These are phyloP conservation scores for Ocimum tenuiflorum DNA, from an alignment of 257 asterid species.

Conservation along the genomic window DNA sequence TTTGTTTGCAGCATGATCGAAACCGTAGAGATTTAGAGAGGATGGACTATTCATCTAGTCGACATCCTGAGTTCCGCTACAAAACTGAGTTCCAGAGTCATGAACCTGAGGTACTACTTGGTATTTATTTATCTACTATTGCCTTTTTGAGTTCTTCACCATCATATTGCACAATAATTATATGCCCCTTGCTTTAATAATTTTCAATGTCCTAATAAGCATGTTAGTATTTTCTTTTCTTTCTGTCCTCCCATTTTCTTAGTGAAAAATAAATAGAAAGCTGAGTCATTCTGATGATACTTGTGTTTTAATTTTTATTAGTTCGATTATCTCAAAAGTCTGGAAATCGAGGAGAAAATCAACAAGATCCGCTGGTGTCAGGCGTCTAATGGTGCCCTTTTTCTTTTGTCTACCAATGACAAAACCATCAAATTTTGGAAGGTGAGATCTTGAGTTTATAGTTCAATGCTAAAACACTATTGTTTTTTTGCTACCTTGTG, in stretches of 20 bases:
- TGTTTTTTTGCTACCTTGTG: conserved; percentile 1
- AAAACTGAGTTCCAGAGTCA: conserved; percentile 92
- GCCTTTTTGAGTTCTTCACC: neutral
- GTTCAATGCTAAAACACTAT: conserved; percentile 2
- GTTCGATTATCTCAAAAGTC: conserved; percentile 81
- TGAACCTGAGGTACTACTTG: conserved; percentile 72
- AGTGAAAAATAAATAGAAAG: neutral
- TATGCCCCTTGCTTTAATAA: neutral
- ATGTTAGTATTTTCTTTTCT: conserved; percentile 8
- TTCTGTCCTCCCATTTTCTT: neutral
- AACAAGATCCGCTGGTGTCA: conserved; percentile 89
- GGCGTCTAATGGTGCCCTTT: conserved; percentile 62
- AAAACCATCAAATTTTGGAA: conserved; percentile 80
- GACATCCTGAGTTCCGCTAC: conserved; percentile 83
- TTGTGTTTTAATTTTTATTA: conserved; percentile 31
- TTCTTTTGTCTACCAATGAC: conserved; percentile 76
- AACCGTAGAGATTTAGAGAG: conserved; percentile 64
- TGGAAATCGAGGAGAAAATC: conserved; percentile 88
- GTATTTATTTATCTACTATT: neutral
- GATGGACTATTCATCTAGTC: conserved; percentile 47
- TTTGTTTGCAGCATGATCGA: conserved; percentile 46
- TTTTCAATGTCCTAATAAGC: neutral
- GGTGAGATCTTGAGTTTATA: conserved; percentile 35
- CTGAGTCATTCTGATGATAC: conserved; percentile 16
- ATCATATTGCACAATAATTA: neutral